Conservation (phyloP, 2,329 filamentous ascomycete genomes). For the Sporothrix phasma region DNA sequence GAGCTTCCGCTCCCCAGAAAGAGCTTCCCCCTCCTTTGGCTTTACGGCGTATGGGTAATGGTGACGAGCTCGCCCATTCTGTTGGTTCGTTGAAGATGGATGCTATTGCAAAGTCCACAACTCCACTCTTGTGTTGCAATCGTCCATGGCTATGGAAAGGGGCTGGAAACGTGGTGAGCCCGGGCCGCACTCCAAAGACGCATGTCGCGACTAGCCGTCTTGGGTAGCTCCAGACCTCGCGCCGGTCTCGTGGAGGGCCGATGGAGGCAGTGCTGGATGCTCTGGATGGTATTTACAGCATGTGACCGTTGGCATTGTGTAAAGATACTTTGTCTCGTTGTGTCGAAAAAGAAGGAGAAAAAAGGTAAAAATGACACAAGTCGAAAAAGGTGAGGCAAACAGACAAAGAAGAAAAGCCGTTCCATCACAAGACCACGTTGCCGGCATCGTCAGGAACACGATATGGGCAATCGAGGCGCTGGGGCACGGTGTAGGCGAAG, state of each 20-base stretch:
- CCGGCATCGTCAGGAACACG: not conserved
- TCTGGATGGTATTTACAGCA: not conserved
- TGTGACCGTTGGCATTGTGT: not conserved
- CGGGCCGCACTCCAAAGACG: not conserved
- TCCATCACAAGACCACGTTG: not conserved
- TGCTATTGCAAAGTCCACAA: no score
- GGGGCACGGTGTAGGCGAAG: not conserved
- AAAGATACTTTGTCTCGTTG: not conserved
- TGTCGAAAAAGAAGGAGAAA: not conserved
- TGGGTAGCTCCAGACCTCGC: not conserved
- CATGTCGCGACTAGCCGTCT: not conserved
- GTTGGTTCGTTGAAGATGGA: no score
- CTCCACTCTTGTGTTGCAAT: no score
- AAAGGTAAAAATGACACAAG: not conserved
- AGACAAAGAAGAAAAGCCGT: not conserved
- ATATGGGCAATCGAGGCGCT: not conserved
- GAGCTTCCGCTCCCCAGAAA: no score
- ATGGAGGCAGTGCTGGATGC: no score
- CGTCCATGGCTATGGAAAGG: no score
- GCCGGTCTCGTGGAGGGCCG: no score
- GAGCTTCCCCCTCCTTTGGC: no score
- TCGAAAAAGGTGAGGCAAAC: no score
- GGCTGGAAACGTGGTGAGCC: not conserved
- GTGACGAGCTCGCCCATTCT: no score
- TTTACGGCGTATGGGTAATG: no score